Conservation (phyloP, 331 rosid genomes). For the Malus hybrid region DNA sequence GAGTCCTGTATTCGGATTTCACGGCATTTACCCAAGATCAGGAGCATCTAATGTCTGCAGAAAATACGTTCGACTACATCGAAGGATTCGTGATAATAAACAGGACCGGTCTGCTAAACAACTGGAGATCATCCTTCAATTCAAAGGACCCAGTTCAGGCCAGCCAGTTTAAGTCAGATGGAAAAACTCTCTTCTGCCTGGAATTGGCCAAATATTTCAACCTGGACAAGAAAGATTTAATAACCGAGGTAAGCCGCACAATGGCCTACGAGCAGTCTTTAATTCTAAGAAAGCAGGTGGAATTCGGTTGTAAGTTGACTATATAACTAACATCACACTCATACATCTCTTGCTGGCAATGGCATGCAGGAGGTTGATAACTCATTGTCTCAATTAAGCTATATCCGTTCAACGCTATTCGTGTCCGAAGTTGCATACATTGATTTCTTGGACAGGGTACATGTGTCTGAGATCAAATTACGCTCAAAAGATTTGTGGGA, state of each 20-base stretch:
- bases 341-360: constrained; percentile 4
- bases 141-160: constrained; percentile 87
- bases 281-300: neutral
- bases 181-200: constrained; percentile 78
- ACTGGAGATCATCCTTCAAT: constrained; percentile 86
- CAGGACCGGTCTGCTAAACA: constrained; percentile 81
- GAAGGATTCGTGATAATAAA: constrained; percentile 94
- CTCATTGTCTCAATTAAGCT: constrained; percentile 49
- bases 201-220: constrained; percentile 81
- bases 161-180: constrained; percentile 79
- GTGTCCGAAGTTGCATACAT: constrained; percentile 64
- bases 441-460: constrained; percentile 88
- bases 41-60: constrained; percentile 57
- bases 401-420: constrained; percentile 79
- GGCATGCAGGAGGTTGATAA: constrained; percentile 59
- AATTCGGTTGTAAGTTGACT: neutral
- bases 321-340: neutral
- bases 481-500: constrained; percentile 94
- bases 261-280: neutral
- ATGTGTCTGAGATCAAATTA: constrained; percentile 74
- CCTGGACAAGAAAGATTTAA: constrained; percentile 22
- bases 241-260: constrained; percentile 48
- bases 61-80: constrained; percentile 59
- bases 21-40: constrained; percentile 65
- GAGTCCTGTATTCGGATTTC: constrained; percentile 78